Base-by-base conservation (phyloP, 2,329 filamentous ascomycete species). In the Dactylonectria estremocensis region DNA sequence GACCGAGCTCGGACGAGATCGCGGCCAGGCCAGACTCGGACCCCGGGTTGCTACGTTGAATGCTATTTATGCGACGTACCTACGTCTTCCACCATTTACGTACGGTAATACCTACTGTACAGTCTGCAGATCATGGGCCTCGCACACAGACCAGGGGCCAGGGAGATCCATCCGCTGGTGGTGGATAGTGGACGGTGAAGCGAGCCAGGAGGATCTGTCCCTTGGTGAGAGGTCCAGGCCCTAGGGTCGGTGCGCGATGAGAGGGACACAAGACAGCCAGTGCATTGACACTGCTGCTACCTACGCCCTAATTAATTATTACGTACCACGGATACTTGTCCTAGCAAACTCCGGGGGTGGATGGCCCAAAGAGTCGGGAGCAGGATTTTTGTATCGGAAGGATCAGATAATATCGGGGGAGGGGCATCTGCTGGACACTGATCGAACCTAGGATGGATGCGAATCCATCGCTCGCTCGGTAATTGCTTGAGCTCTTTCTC, bases 351-450 rank as follows among this genome's bases (percentile, higher is more conserved):
- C 45, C 45, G 18, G 45, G 18, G 45, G 48, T 31, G n/a, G 28
- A 53, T 28, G n/a, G 31, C 13, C 50, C 31, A 28, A 35, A 16
- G 31, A 37, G 9, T 35, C 28, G 28, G n/a, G 31, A 53, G 50
- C n/a, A 22, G 24, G 24, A 28, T 28, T 28, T 53, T 53, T 53
- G 50, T 53, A 35, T 53, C 50, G 50, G 50, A 53, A 35, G n/a
- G 50, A 53, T 35, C n/a, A n/a, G 33, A 31, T 35, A 53, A 31
- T 35, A 53, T 35, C 28, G 50, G 49, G 28, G 49, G 50, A 22
- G 50, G 49, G 28, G 49, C n/a, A 22, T 53, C 50, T 53, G 49
- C 35, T 28, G 28, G 28, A 20, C 24, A 50, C 46, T 50, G 11
- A 14, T 50, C 13, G 22, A 13, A 10, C 20, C 8, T 28, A 24